A percentile compares a stretch with the other conserved stretches of the same genome.
Conservation (phyloP, 169 alveolate species). For the Cryptosporidium sp. region DNA sequence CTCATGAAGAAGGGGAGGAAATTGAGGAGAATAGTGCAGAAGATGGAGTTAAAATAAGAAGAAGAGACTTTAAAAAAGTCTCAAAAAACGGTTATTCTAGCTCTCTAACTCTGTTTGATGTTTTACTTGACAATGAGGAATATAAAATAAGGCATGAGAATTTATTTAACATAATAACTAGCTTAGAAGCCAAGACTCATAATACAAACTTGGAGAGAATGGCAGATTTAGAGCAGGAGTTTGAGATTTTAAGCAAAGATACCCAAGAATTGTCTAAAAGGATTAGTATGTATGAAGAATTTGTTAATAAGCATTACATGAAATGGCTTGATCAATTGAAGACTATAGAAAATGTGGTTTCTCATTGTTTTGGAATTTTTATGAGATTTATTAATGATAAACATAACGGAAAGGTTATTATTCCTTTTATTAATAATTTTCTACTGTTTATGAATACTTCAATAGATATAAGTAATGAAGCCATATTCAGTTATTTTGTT, state of each 20-base stretch:
- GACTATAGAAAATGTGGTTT: constrained; percentile 1
- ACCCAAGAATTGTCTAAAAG: neutral
- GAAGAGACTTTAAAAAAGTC: neutral
- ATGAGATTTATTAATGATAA: constrained; percentile 53
- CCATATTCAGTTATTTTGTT: constrained; percentile 16
- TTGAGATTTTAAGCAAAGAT: constrained; percentile 19
- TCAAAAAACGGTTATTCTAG: neutral
- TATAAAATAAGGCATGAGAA: constrained; percentile 20
- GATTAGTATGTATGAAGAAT: constrained; percentile 14
- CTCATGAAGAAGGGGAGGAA: neutral
- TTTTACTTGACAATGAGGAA: constrained; percentile 21
- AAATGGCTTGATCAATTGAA: constrained; percentile 32
- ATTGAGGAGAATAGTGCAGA: neutral
- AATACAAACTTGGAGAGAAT: constrained; percentile 55
- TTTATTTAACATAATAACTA: neutral
- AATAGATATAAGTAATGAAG: neutral
- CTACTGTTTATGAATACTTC: neutral
- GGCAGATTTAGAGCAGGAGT: constrained; percentile 56
- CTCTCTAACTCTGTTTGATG: neutral
- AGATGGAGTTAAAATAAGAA: neutral
- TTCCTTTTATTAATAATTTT: constrained; percentile 49
- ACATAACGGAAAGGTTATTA: constrained; percentile 55
- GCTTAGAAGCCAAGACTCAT: constrained; percentile 34
- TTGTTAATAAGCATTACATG: neutral
- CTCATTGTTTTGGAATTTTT: constrained; percentile 37